phyloP scores from a whole-genome alignment of 805 yeast species.

The Suhomyces prunicola region DNA sequence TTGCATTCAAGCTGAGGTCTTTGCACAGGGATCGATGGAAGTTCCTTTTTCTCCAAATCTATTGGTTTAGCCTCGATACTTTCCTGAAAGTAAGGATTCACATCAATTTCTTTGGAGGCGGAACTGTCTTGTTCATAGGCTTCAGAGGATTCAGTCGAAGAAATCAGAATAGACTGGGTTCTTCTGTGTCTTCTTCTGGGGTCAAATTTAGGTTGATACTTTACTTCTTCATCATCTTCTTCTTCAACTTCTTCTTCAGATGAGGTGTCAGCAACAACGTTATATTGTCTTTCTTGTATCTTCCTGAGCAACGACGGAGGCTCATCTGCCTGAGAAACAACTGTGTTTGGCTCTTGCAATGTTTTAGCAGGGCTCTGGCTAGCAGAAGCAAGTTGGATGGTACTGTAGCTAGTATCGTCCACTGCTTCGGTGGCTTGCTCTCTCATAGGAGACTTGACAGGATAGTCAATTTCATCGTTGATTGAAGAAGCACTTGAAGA shows the following conservation, averaged over 20 bases:
- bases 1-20: conserved; percentile 19
- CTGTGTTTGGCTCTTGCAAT: conserved; percentile 7
- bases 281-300: conserved; percentile 8
- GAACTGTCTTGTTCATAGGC: conserved; percentile 10
- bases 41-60: conserved; percentile 9
- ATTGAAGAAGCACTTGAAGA: conserved; percentile 9
- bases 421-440: conserved; percentile 9
- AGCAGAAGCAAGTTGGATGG: conserved; percentile 16
- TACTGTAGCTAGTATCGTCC: conserved; percentile 10
- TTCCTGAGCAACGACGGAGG: conserved; percentile 10
- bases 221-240: conserved; percentile 4
- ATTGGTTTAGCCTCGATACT: conserved; percentile 11
- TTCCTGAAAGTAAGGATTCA: conserved; percentile 10
- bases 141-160: conserved; percentile 18
- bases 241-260: conserved; percentile 7
- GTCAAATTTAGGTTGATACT: conserved; percentile 9
- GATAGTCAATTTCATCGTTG: conserved; percentile 9
- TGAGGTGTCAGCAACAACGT: conserved; percentile 8
- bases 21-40: conserved; percentile 7
- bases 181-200: conserved; percentile 21
- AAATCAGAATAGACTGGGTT: conserved; percentile 12
- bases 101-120: conserved; percentile 3
- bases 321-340: neutral
- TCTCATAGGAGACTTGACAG: conserved; percentile 14
- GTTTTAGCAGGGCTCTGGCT: neutral